Evolutionary conservation across 2,329 filamentous ascomycete genomes (phyloP).

Genomic region (Emergomyces orientalis): DNA sequence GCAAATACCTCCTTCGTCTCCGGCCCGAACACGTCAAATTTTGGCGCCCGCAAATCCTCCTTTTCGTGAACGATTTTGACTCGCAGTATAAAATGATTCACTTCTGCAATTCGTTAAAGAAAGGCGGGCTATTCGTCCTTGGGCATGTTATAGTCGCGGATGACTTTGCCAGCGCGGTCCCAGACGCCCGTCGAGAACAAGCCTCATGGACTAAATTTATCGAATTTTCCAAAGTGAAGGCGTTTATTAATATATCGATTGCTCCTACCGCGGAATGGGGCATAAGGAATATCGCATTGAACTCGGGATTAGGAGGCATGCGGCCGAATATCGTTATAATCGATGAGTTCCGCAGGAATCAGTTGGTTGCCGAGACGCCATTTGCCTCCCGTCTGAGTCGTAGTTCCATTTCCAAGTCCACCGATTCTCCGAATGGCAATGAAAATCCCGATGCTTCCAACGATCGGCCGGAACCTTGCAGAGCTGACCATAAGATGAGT

Average conservation of each 20-base stretch:
- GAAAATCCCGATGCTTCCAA: background rate
- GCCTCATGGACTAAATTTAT: slow-evolving; percentile 79
- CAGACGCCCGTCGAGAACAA: slow-evolving; percentile 73
- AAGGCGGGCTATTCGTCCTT: slow-evolving; percentile 73
- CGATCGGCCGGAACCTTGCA: slow-evolving; percentile 7
- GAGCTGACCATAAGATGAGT: slow-evolving; percentile 25
- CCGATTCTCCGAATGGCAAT: slow-evolving; percentile 14
- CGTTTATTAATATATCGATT: slow-evolving; percentile 78
- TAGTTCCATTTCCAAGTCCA: slow-evolving; percentile 16
- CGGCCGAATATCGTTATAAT: slow-evolving; percentile 78
- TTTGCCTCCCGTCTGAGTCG: slow-evolving; percentile 8
- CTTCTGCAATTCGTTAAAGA: slow-evolving; percentile 86
- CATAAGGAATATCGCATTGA: slow-evolving; percentile 69
- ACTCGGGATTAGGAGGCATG: slow-evolving; percentile 78
- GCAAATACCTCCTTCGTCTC: slow-evolving; percentile 76
- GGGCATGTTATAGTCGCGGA: slow-evolving; percentile 81
- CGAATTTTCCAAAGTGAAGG: slow-evolving; percentile 76
- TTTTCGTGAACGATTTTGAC: slow-evolving; percentile 75
- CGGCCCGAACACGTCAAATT: slow-evolving; percentile 87
- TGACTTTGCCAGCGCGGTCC: slow-evolving; percentile 68
- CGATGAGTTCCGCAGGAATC: slow-evolving; percentile 59
- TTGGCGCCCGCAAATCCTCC: slow-evolving; percentile 79
- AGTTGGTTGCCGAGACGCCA: slow-evolving; percentile 43
- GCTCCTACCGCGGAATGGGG: slow-evolving; percentile 79
- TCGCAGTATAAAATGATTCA: slow-evolving; percentile 74